phyloP scores from a whole-genome alignment of 75 land plant genomes.

The Chamaecyparis obtusa region DNA sequence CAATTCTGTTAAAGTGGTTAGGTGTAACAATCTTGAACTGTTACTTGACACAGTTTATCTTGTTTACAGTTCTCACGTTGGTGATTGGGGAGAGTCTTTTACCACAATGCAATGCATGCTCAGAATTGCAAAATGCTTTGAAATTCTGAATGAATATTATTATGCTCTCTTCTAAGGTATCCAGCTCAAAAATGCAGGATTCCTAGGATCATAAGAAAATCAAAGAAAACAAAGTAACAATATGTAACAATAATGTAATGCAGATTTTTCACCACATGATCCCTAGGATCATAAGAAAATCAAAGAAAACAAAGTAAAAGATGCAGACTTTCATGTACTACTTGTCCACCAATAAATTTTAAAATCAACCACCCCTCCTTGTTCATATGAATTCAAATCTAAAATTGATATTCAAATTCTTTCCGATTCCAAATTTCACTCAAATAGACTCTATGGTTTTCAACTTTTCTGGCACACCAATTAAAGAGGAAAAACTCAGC shows the following conservation, averaged over 20 bases:
- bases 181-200: too few species aligned
- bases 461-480: background rate
- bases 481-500: background rate
- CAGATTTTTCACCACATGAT: background rate
- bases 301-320: background rate
- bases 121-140: background rate
- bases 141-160: background rate
- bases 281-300: background rate
- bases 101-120: background rate
- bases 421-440: background rate
- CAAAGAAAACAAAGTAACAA: background rate
- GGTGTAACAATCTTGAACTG: too few species aligned
- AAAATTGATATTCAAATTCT: background rate
- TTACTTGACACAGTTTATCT: too few species aligned
- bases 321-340: background rate
- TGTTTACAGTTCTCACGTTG: background rate
- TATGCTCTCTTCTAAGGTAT: background rate
- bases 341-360: too few species aligned
- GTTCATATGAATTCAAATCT: background rate
- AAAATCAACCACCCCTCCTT: background rate
- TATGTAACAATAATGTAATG: background rate
- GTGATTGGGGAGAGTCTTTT: background rate
- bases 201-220: too few species aligned
- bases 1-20: background rate
- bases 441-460: background rate